Evolutionary conservation across 1,284 basidiomycete genomes (phyloP).

Genomic region (Ganoderma boninense): DNA sequence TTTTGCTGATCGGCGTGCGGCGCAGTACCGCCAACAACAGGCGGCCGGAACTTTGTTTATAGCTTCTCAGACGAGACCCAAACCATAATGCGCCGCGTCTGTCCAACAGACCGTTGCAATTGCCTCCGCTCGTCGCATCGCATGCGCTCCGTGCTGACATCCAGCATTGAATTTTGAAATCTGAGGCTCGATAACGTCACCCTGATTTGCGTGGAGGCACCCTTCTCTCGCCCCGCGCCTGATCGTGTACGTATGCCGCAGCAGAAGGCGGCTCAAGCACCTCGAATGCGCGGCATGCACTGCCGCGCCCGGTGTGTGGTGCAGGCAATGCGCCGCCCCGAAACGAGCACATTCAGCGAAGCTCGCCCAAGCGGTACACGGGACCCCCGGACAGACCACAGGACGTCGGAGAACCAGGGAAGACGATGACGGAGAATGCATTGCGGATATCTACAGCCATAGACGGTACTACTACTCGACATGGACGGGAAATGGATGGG

Average conservation of each 20-base stretch:
- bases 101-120: not conserved
- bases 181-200: not conserved
- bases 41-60: not conserved
- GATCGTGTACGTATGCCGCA: conserved; percentile 6
- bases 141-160: not conserved
- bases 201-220: not conserved
- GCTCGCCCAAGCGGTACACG: not conserved
- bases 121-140: conserved; percentile 4
- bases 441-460: conserved; percentile 20
- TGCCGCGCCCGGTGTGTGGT: no score
- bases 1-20: not conserved
- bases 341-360: not conserved
- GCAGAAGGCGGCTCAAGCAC: not conserved
- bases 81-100: not conserved
- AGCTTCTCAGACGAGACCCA: not conserved
- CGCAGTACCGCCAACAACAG: not conserved
- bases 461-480: conserved; percentile 17
- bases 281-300: not conserved
- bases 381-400: not conserved
- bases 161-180: not conserved
- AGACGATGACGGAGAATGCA: conserved; percentile 7
- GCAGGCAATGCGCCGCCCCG: not conserved
- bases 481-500: conserved; percentile 6
- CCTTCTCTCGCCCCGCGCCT: not conserved
- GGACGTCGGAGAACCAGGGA: not conserved